Evolutionary conservation across 2,329 filamentous ascomycete species (phyloP), one percentile per base, ranked within the genome.

Genomic region (Aspergillus brunneoviolaceus): DNA sequence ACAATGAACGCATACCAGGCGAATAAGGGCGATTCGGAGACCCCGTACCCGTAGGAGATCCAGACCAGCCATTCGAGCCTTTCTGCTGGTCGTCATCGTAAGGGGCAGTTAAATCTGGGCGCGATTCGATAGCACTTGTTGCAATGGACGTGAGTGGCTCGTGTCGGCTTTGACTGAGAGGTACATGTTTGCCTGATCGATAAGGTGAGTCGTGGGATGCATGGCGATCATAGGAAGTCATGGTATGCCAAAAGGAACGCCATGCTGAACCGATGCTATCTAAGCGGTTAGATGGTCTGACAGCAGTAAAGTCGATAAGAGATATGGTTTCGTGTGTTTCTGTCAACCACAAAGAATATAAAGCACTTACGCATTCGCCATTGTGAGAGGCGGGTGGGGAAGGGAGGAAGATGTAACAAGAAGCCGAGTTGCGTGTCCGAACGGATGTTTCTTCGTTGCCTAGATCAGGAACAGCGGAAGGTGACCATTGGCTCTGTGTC

Each of bases 241-340:
- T 95, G 69, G 90, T 87, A 83, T 98, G 95, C 95, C 95, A 99
- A 81, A 99, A 94, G 63, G 90, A 90, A 79, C 90, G 90, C 79
- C 95, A 90, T 78, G 89, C 87, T 69, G 84, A 84, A 69, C 86
- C 84, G 72, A 94, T 77, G 71, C 89, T 89, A 67, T 48, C 59
- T 50, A 48, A 57, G 57, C 33, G 56, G 51, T 62, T 55, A 63
- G 50, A 51, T 29, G 33, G 45, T 35, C 5, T 10, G 23, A 51
- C 49, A 29, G 21, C 51, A 16, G 7, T 33, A 27, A 31, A 31
- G 47, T 33, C 16, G 12, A n/a, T 25, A 27, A 23, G 23, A 60
- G 39, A 51, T 6, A 31, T 35, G 58, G 31, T 3, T 9, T 45
- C 16, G 16, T 19, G 14, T 21, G 50, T 10, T 49, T 49, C 29